Conservation (phyloP, 192 early-diverging fungal species). For the Coemansia sp. region DNA sequence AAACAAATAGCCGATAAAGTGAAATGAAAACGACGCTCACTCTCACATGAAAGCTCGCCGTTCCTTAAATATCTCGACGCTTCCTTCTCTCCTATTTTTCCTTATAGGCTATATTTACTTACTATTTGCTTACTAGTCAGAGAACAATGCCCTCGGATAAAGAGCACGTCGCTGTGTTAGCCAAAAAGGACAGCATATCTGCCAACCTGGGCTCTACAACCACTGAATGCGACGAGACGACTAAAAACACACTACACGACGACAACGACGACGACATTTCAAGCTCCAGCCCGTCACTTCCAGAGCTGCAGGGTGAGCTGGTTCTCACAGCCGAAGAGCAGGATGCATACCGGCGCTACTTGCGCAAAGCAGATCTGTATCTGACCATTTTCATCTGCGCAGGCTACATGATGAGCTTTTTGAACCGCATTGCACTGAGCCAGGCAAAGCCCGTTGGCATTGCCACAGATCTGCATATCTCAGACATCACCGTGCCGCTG, state of each 20-base stretch:
- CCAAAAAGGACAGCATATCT: not conserved
- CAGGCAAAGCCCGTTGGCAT: slow-evolving; percentile 14
- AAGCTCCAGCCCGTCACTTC: not conserved
- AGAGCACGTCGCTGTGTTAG: not conserved
- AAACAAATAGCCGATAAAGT: too few relatives aligned
- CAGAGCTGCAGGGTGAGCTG: slow-evolving; percentile 10
- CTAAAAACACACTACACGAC: not conserved
- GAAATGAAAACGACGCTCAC: too few relatives aligned
- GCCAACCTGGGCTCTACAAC: not conserved
- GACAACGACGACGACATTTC: not conserved
- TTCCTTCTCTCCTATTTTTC: too few relatives aligned
- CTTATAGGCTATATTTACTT: too few relatives aligned
- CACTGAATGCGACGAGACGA: not conserved
- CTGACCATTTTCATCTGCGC: slow-evolving; percentile 8
- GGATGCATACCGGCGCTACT: slow-evolving; percentile 1
- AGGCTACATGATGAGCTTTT: slow-evolving; percentile 16
- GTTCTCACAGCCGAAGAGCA: slow-evolving; percentile 2
- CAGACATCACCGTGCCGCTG: slow-evolving; percentile 10
- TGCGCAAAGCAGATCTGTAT: slow-evolving; percentile 11
- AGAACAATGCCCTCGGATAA: not conserved
- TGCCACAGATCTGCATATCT: not conserved
- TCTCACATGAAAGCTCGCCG: too few relatives aligned
- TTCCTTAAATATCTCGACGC: too few relatives aligned
- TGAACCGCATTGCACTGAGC: slow-evolving; percentile 12
- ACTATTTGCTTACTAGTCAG: too few relatives aligned